phyloP scores from a whole-genome alignment of 2,329 filamentous ascomycete species.

The Botryotinia convoluta region DNA sequence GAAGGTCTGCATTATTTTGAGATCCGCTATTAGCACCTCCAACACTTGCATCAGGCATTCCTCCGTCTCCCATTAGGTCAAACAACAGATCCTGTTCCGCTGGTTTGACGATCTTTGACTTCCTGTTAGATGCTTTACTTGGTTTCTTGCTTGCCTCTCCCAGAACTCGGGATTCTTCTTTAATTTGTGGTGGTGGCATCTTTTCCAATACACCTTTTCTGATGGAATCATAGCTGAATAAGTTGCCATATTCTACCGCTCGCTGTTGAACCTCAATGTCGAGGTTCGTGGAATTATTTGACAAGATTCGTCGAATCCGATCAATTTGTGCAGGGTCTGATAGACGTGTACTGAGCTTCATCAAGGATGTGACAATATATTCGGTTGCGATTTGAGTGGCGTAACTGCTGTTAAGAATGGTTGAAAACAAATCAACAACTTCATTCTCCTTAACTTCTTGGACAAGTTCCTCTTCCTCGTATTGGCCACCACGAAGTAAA shows the following conservation, averaged over 20 bases:
- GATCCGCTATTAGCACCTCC: slow-evolving; percentile 63
- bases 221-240: slow-evolving; percentile 88
- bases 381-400: slow-evolving; percentile 87
- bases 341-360: slow-evolving; percentile 91
- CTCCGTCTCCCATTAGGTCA: slow-evolving; percentile 85
- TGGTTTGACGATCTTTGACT: slow-evolving; percentile 74
- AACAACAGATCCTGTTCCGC: slow-evolving; percentile 88
- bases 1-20: slow-evolving; percentile 76
- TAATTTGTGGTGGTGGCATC: slow-evolving; percentile 96
- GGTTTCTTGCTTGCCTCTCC: slow-evolving; percentile 72
- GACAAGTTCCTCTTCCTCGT: slow-evolving; percentile 90
- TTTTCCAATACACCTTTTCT: slow-evolving; percentile 89
- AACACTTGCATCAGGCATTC: slow-evolving; percentile 62
- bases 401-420: slow-evolving; percentile 92
- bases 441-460: slow-evolving; percentile 79
- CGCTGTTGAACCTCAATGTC: slow-evolving; percentile 96
- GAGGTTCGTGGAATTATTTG: slow-evolving; percentile 77
- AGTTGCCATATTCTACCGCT: slow-evolving; percentile 89
- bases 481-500: slow-evolving; percentile 83
- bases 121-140: slow-evolving; percentile 68
- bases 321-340: slow-evolving; percentile 82
- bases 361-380: slow-evolving; percentile 91
- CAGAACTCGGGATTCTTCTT: slow-evolving; percentile 88
- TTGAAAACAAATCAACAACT: slow-evolving; percentile 86
- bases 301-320: slow-evolving; percentile 74